Percentiles rank a stretch among this genome's conserved stretches.
These are phyloP conservation scores for Penicillium nucicola DNA, from an alignment of 495 filamentous ascomycete species.

Conservation along the genomic window DNA sequence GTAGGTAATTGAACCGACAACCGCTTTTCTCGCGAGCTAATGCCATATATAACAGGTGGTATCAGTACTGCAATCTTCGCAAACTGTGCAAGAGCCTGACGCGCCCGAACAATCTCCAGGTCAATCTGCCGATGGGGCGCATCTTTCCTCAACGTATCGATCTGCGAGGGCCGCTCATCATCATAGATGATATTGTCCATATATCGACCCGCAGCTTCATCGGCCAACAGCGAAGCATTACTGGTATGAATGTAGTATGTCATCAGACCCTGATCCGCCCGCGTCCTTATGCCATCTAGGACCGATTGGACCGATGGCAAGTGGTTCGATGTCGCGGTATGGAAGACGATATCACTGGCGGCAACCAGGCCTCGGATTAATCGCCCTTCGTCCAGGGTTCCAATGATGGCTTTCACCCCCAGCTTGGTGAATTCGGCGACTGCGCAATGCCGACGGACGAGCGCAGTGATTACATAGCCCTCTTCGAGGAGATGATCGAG, in stretches of 20 bases:
- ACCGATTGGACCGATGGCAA: slow-evolving; percentile 30
- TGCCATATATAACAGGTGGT: slow-evolving; percentile 33
- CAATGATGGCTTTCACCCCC: slow-evolving; percentile 20
- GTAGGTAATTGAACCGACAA: slow-evolving; percentile 31
- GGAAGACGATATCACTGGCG: slow-evolving; percentile 31
- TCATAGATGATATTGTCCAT: slow-evolving; percentile 31
- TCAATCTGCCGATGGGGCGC: slow-evolving; percentile 41
- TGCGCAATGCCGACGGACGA: slow-evolving; percentile 26
- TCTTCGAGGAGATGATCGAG: slow-evolving; percentile 32
- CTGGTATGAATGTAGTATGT: slow-evolving; percentile 42
- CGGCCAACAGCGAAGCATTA: slow-evolving; percentile 23
- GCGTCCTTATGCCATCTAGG: slow-evolving; percentile 27
- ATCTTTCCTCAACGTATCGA: slow-evolving; percentile 29
- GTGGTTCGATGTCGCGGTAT: slow-evolving; percentile 37
- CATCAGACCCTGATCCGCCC: slow-evolving; percentile 17
- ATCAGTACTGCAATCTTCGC: slow-evolving; percentile 37
- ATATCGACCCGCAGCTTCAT: slow-evolving; percentile 11
- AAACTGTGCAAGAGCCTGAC: slow-evolving; percentile 23
- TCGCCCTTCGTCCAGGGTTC: slow-evolving; percentile 21
- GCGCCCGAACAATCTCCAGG: slow-evolving; percentile 30
- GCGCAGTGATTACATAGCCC: slow-evolving; percentile 29
- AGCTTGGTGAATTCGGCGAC: slow-evolving; percentile 15
- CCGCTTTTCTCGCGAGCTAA: slow-evolving; percentile 22
- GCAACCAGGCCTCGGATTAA: slow-evolving; percentile 27
- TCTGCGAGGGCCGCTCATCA: slow-evolving; percentile 24